phyloP scores from a whole-genome alignment of 2,329 filamentous ascomycete species.

The Cryphonectria nitschkei region DNA sequence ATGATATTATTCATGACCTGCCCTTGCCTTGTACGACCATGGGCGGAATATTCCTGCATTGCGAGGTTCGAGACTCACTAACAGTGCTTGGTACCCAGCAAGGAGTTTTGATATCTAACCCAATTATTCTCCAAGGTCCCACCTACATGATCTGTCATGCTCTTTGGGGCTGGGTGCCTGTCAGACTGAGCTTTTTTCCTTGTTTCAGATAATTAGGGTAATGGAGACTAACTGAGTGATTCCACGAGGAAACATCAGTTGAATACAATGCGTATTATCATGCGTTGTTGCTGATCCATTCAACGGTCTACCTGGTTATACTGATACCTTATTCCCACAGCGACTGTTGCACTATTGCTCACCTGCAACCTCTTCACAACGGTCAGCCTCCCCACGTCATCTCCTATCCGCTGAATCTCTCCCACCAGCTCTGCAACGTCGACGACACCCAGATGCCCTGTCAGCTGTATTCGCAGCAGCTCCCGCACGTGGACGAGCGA shows the following conservation, averaged over 20 bases:
- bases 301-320: not conserved
- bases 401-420: not conserved
- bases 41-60: no score
- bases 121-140: not conserved
- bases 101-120: not conserved
- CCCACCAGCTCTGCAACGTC: not conserved
- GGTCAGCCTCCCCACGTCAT: not conserved
- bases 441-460: not conserved
- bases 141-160: not conserved
- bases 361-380: not conserved
- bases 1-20: not conserved
- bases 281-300: not conserved
- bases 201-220: not conserved
- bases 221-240: not conserved
- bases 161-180: not conserved
- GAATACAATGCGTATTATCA: not conserved
- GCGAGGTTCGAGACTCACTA: not conserved
- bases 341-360: not conserved
- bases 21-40: not conserved
- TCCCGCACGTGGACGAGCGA: not conserved
- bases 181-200: not conserved
- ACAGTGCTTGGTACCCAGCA: not conserved
- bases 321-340: not conserved
- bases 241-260: no score
- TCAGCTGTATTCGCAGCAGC: not conserved